phyloP scores from a whole-genome alignment of 2,329 filamentous ascomycete species.

The Xylariaceae sp. region DNA sequence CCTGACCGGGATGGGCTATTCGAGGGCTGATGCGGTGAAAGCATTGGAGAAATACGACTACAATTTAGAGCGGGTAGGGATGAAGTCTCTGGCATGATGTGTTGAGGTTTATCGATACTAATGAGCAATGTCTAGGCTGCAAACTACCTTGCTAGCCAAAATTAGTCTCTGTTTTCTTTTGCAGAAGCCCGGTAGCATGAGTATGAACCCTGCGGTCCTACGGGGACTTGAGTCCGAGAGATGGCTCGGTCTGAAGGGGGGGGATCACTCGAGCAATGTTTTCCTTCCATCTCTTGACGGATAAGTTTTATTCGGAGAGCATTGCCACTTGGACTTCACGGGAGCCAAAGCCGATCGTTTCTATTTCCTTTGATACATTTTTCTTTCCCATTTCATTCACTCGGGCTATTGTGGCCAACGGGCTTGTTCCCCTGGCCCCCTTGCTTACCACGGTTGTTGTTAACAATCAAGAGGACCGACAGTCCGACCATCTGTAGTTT shows the following conservation, averaged over 20 bases:
- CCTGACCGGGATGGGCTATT: slow-evolving; percentile 84
- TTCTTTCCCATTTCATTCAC: too few species aligned
- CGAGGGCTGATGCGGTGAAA: slow-evolving; percentile 63
- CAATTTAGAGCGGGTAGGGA: slow-evolving; percentile 81
- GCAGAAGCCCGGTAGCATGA: slow-evolving; percentile 5
- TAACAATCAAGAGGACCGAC: neutral
- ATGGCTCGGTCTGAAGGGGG: too few species aligned
- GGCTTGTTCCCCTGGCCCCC: too few species aligned
- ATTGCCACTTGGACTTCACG: too few species aligned
- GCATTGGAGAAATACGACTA: slow-evolving; percentile 95
- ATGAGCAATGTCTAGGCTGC: slow-evolving; percentile 39
- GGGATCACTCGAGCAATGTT: too few species aligned
- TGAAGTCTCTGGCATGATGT: slow-evolving; percentile 20
- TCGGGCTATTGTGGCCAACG: too few species aligned
- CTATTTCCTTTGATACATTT: too few species aligned
- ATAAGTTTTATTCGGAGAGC: too few species aligned
- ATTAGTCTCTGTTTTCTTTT: slow-evolving; percentile 30
- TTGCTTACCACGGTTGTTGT: neutral
- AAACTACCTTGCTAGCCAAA: slow-evolving; percentile 51
- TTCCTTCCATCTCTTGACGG: too few species aligned
- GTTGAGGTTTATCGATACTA: slow-evolving; percentile 16
- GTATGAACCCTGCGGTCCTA: too few species aligned
- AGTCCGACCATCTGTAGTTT: slow-evolving; percentile 5
- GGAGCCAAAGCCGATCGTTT: too few species aligned
- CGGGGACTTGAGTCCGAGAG: too few species aligned